phyloP scores from a whole-genome alignment of 768 basidiomycete genomes.

The Plicaturopsis crispa region DNA sequence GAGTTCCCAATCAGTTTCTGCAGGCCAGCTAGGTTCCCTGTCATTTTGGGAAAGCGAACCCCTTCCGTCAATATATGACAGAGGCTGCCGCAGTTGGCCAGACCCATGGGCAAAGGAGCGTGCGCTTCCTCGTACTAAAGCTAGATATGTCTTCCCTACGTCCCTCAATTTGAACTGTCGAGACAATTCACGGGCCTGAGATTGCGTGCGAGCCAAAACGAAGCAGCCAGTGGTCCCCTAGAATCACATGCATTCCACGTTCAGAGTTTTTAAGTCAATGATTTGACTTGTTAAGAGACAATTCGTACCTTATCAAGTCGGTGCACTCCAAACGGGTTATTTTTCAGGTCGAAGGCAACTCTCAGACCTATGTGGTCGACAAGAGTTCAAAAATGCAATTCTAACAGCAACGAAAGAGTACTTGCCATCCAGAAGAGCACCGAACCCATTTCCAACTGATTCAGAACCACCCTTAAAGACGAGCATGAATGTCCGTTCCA shows the following conservation, averaged over 20 bases:
- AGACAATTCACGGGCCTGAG: conserved; percentile 39
- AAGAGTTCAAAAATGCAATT: conserved; percentile 2
- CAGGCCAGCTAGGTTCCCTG: conserved; percentile 15
- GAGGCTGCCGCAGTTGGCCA: conserved; percentile 29
- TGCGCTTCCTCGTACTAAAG: conserved; percentile 47
- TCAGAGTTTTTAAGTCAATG: neutral
- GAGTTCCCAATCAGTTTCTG: conserved; percentile 53
- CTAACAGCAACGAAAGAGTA: conserved; percentile 8
- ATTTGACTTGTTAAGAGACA: too few species aligned
- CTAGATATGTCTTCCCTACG: conserved; percentile 55
- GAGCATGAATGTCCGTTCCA: conserved; percentile 6
- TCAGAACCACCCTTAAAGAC: conserved; percentile 3
- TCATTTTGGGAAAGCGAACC: conserved; percentile 27
- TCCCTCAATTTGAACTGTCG: conserved; percentile 43
- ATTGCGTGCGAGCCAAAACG: conserved; percentile 39
- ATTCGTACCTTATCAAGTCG: conserved; percentile 56
- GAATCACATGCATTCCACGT: conserved; percentile 2
- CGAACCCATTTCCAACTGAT: conserved; percentile 18
- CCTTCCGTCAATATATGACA: conserved; percentile 41
- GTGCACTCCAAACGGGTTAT: conserved; percentile 46
- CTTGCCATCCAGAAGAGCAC: conserved; percentile 27
- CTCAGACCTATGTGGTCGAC: conserved; percentile 9
- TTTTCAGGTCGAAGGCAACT: conserved; percentile 24
- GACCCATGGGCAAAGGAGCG: conserved; percentile 32
- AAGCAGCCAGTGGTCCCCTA: conserved; percentile 61